A percentile compares a stretch with the other conserved stretches of the same genome.
phyloP scores from a whole-genome alignment of 164 flowering plant genomes.

The Piper longum region DNA sequence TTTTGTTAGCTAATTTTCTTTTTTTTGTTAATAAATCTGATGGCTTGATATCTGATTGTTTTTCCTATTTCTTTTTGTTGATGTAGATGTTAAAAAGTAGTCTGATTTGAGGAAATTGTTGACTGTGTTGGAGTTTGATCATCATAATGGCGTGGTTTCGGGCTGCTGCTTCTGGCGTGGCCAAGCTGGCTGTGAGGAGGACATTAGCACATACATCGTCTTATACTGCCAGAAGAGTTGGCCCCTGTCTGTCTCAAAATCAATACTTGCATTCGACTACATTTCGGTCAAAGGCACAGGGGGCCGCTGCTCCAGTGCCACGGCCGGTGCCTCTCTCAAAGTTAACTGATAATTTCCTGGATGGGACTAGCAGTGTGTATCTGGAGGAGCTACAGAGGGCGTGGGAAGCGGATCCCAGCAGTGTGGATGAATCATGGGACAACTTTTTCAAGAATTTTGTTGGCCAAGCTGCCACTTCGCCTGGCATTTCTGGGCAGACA shows the following conservation, averaged over 20 bases:
- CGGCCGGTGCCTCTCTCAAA: slow-evolving; percentile 85
- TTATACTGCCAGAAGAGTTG: slow-evolving; percentile 19
- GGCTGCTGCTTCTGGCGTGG: slow-evolving; percentile 48
- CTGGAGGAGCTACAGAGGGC: slow-evolving; percentile 91
- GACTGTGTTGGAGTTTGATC: neutral
- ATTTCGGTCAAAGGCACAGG: slow-evolving; percentile 37
- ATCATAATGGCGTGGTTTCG: slow-evolving; percentile 64
- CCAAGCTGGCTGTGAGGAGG: slow-evolving; percentile 55
- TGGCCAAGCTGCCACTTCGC: slow-evolving; percentile 74
- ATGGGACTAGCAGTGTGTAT: slow-evolving; percentile 92
- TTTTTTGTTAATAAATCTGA: no score
- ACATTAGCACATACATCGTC: slow-evolving; percentile 31
- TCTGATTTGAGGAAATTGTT: no score
- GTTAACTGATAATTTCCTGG: slow-evolving; percentile 83
- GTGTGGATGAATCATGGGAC: slow-evolving; percentile 99
- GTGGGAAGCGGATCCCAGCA: slow-evolving; percentile 90
- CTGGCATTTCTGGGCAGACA: slow-evolving; percentile 89
- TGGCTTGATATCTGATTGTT: no score
- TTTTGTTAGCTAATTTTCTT: no score
- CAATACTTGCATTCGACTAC: slow-evolving; percentile 44
- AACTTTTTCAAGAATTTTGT: slow-evolving; percentile 92
- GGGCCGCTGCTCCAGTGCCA: slow-evolving; percentile 56
- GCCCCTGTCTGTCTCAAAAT: slow-evolving; percentile 22
- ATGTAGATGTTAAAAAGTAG: no score
- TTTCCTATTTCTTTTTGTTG: no score